Base-by-base conservation (phyloP, 2,329 filamentous ascomycete genomes). In the Pseudocercospora vitis region DNA sequence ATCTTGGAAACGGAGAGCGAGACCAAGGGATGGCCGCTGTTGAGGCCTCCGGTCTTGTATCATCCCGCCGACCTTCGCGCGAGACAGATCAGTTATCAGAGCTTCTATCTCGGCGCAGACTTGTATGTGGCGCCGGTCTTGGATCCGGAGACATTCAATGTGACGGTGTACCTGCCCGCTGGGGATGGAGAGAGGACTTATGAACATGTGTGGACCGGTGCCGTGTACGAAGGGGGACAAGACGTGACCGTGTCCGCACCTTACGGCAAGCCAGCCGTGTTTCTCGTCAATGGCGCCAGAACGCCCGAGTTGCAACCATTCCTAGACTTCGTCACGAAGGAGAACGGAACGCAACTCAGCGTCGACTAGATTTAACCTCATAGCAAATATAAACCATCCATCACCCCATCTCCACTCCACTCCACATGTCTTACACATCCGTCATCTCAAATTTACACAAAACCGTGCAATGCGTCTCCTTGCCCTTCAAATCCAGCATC, bases 401-500 rank as follows among this genome's bases (percentile, higher is more conserved):
- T n/a, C n/a, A n/a, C n/a, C n/a, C n/a, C n/a, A 14, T 32, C 31
- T 32, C 31, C 31, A 32, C 8, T 37, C 19, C 33, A 19, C 4
- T 2, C 33, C n/a, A n/a, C n/a, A n/a, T 29, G 11, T 11, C 6
- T n/a, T 51, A 55, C n/a, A 48, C 58, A 62, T 83, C 74, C 54
- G 71, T 69, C 49, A 86, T 65, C 52, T 84, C 80, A 66, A 87
- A 84, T 61, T 75, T 82, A 4, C 86, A 78, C 24, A 87, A 70
- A 39, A 88, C 53, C 3, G 81, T 80, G 58, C 83, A 86, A 56
- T 73, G 78, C 0, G 84, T 87, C 73, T 87, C 82, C 26, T 78
- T 74, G 0, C 85, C 85, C 65, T 81, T 82, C 53, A 87, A 70
- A 63, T 87, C 84, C 60, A 86, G 63, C 79, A 88, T 80, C 3